Conservation (phyloP, 1,284 basidiomycete genomes). For the Trichosporon asahii region DNA sequence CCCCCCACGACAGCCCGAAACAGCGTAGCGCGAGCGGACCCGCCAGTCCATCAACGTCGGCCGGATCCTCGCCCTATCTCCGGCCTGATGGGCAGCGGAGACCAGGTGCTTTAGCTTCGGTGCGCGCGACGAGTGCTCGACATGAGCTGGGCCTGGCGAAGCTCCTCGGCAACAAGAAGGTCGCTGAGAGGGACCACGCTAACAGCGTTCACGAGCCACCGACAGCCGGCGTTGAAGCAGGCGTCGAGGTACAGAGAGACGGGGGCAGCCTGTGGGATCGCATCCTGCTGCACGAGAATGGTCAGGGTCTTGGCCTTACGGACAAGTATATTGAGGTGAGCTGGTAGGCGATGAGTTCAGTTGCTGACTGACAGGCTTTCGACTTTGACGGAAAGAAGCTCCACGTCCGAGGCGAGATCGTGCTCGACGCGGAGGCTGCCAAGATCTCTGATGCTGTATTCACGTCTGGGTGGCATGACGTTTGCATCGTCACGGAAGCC, state of each 20-base stretch:
- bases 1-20: neutral
- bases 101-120: constrained; percentile 16
- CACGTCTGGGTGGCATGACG: constrained; percentile 22
- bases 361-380: constrained; percentile 22
- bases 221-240: constrained; percentile 34
- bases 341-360: constrained; percentile 23
- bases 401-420: constrained; percentile 28
- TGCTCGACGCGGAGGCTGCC: neutral
- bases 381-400: constrained; percentile 33
- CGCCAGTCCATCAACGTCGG: neutral
- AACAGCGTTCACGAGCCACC: neutral
- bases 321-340: constrained; percentile 32
- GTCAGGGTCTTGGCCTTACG: constrained; percentile 35
- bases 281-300: constrained; percentile 28
- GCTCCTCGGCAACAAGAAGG: constrained; percentile 31
- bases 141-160: constrained; percentile 38
- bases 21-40: constrained; percentile 1
- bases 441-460: constrained; percentile 22
- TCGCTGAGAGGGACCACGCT: neutral
- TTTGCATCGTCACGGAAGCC: constrained; percentile 20
- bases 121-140: constrained; percentile 12
- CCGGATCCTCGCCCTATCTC: constrained; percentile 10
- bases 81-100: neutral
- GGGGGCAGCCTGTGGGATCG: constrained; percentile 39
- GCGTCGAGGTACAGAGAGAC: constrained; percentile 39